phyloP scores from a whole-genome alignment of 2,329 filamentous ascomycete species.

The Teratosphaeria pseudoeucalypti region DNA sequence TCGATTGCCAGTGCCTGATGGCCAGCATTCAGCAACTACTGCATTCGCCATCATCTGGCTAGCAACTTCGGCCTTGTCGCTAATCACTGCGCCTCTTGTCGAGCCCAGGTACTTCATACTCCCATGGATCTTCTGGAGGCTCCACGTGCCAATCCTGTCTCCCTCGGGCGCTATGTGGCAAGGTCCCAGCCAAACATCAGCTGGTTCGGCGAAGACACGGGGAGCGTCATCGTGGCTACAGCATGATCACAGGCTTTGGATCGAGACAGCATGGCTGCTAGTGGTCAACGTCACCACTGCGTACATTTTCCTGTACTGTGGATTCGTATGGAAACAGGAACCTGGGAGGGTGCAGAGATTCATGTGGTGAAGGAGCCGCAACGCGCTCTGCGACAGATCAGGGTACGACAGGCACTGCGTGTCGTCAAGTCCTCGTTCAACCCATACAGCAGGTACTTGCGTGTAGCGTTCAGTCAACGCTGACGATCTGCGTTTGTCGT shows the following conservation, averaged over 20 bases:
- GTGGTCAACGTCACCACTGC: constrained; percentile 55
- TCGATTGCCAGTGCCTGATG: constrained; percentile 11
- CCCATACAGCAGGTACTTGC: neutral
- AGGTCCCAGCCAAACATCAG: neutral
- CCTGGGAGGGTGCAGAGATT: constrained; percentile 59
- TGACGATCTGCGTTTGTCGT: neutral
- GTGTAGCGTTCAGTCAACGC: neutral
- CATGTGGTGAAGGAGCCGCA: constrained; percentile 53
- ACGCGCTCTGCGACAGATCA: neutral
- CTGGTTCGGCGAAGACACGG: neutral
- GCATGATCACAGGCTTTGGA: constrained; percentile 34
- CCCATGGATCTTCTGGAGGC: constrained; percentile 85
- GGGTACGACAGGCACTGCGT: neutral
- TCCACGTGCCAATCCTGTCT: constrained; percentile 54
- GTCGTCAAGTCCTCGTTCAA: neutral
- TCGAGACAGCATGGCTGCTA: constrained; percentile 62
- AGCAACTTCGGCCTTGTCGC: constrained; percentile 61
- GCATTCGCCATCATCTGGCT: constrained; percentile 54
- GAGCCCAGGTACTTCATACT: constrained; percentile 95
- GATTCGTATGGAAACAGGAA: constrained; percentile 58
- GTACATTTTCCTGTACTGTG: constrained; percentile 58
- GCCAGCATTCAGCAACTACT: constrained; percentile 20
- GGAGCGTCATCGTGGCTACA: neutral
- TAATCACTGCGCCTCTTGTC: constrained; percentile 82
- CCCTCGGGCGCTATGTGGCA: constrained; percentile 4